Evolutionary conservation across 2,329 filamentous ascomycete species (phyloP).

Genomic region (Penicillium vulpinum): DNA sequence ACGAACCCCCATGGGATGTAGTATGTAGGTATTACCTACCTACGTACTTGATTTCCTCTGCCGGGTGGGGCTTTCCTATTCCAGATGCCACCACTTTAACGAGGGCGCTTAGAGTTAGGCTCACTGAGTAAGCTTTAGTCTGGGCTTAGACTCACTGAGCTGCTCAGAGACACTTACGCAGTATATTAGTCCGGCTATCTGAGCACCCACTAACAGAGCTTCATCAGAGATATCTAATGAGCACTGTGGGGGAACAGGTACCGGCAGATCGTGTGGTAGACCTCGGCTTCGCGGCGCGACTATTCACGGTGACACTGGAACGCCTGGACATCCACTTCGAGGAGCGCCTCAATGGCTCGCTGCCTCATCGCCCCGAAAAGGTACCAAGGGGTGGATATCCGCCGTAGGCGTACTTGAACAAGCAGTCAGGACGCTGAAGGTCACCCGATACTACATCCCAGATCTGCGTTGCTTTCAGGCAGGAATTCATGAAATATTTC

Average conservation of each 20-base stretch:
- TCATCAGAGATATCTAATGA: no score
- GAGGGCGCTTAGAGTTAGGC: no score
- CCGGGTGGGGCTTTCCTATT: no score
- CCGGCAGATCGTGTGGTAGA: conserved; percentile 7
- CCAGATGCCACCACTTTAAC: no score
- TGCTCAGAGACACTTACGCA: no score
- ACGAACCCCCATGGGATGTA: neutral
- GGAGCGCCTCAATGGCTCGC: neutral
- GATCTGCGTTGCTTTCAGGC: neutral
- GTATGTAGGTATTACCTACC: neutral
- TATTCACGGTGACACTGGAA: conserved; percentile 8
- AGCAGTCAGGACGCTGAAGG: neutral
- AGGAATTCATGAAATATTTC: neutral
- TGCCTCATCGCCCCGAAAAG: neutral
- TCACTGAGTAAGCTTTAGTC: no score
- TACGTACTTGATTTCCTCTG: no score
- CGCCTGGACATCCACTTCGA: conserved; percentile 1
- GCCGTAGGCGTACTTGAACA: neutral
- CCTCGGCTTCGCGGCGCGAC: conserved; percentile 6
- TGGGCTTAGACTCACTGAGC: no score
- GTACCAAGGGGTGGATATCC: neutral
- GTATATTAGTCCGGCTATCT: no score
- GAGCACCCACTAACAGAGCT: no score
- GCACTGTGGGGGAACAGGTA: conserved; percentile 2
- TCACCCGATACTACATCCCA: neutral